phyloP scores from a whole-genome alignment of 805 yeast species.

The Kuraishia borneana region DNA sequence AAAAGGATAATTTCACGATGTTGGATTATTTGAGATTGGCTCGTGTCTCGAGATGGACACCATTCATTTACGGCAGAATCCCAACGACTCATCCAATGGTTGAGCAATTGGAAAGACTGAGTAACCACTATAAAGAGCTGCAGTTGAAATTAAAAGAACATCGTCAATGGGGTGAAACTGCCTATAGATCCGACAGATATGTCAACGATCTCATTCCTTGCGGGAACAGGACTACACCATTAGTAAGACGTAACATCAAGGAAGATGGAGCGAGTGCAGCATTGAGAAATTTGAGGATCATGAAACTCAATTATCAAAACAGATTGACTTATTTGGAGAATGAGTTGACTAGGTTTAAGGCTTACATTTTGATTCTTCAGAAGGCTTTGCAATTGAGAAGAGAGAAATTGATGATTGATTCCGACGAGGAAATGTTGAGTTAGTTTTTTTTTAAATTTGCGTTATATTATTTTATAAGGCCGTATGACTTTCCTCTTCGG shows the following conservation, averaged over 20 bases:
- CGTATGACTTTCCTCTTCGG: background rate
- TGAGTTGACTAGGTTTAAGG: constrained; percentile 32
- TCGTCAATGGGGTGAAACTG: constrained; percentile 22
- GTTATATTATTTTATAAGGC: background rate
- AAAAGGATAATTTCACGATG: constrained; percentile 9
- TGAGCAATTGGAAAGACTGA: constrained; percentile 28
- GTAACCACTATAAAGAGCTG: constrained; percentile 26
- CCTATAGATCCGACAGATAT: background rate
- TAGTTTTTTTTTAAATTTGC: background rate
- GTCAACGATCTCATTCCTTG: background rate
- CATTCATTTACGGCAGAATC: constrained; percentile 13
- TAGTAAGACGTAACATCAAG: constrained; percentile 3
- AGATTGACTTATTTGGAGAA: constrained; percentile 30
- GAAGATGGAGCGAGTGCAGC: constrained; percentile 11
- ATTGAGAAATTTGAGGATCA: constrained; percentile 21
- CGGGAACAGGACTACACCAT: background rate
- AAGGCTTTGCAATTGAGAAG: constrained; percentile 34
- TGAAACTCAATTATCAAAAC: constrained; percentile 26
- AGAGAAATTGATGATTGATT: constrained; percentile 11
- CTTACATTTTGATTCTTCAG: constrained; percentile 32
- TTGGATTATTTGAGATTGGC: constrained; percentile 16
- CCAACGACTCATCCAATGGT: constrained; percentile 17
- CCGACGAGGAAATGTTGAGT: constrained; percentile 1
- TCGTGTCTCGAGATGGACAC: constrained; percentile 31
- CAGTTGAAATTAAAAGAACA: constrained; percentile 30